Base-by-base conservation (phyloP, 768 basidiomycete genomes). In the Lepiota venenata region DNA sequence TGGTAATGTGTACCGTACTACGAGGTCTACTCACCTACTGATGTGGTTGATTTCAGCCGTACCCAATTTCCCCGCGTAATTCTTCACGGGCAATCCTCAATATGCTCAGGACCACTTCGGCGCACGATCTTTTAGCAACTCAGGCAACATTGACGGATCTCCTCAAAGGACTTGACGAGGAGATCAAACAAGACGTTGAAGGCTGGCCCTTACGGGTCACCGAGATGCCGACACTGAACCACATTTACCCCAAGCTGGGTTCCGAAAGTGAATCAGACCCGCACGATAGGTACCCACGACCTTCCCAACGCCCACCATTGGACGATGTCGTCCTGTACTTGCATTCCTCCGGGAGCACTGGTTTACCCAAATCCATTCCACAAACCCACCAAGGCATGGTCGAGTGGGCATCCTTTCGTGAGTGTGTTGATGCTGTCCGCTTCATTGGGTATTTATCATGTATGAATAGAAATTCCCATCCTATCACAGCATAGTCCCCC, bases 51-150 rank as follows among this genome's bases (percentile, higher is more conserved):
- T 11, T 11, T 2, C 8, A 32, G 32, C 32, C 70, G 3, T 69
- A 67, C 46, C 65, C 66, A 10, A 71, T 71, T 10, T 70, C 66
- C 22, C 67, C 67, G 0, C 60, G 67, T 1, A 66, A 66, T 35
- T 64, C 68, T 1, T 56, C 69, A 1, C 58, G 60, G 3, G 70
- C 63, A 3, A 56, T 69, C 14, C 46, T 64, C 11, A 42, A 64
- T 14, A 56, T 72, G n/a, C 60, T 77, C 42, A 59, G 56, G 38
- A 60, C 65, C 43, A 65, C 68, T 0, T 58, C 58, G 2, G 75
- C 69, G 21, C 68, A 62, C 46, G 68, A 69, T 14, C 40, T 77
- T 25, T 57, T 77, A 1, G 54, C 65, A 1, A 70, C 74, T 0
- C 60, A 61, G 4, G 35, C 53, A 6, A 67, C 66, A 8, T 9